A percentile compares a stretch with the other conserved stretches of the same genome.
Evolutionary conservation across 352 stramenopile genomes (phyloP).

Genomic region (Phytophthora pluvialis): DNA sequence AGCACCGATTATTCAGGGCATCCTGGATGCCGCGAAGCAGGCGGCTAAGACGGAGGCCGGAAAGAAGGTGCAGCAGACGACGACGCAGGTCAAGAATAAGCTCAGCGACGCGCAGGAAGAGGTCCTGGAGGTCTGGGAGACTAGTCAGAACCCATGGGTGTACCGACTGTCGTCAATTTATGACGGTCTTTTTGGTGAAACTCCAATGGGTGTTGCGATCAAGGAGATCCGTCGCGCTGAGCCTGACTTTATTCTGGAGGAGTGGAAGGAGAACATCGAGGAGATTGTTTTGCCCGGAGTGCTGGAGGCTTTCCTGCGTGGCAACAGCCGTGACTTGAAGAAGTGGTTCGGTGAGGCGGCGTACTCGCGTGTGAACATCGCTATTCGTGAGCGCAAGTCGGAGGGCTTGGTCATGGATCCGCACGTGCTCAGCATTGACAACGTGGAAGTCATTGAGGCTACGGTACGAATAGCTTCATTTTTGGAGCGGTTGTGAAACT

Average conservation of each 20-base stretch:
- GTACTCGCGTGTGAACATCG: constrained; percentile 95
- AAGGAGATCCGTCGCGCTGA: constrained; percentile 96
- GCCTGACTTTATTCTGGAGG: constrained; percentile 97
- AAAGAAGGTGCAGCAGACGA: constrained; percentile 72
- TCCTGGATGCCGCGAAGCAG: constrained; percentile 83
- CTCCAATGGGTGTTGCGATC: constrained; percentile 94
- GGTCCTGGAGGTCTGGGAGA: constrained; percentile 97
- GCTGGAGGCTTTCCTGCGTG: constrained; percentile 95
- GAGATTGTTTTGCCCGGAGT: constrained; percentile 95
- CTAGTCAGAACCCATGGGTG: constrained; percentile 98
- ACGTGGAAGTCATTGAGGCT: constrained; percentile 96
- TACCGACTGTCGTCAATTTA: constrained; percentile 98
- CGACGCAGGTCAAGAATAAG: constrained; percentile 83
- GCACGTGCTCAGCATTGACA: constrained; percentile 96
- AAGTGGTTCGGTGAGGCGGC: constrained; percentile 96
- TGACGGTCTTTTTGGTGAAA: constrained; percentile 97
- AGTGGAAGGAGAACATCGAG: constrained; percentile 95
- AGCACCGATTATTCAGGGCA: constrained; percentile 95
- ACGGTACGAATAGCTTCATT: constrained; percentile 48
- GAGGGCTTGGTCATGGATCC: constrained; percentile 95
- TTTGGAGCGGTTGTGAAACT: neutral
- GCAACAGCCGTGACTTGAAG: constrained; percentile 95
- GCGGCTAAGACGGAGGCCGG: constrained; percentile 79
- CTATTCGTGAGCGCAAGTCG: constrained; percentile 94
- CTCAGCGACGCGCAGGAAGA: constrained; percentile 84